Conservation (phyloP, 306 rosid species). For the apple (Malus domestica) region DNA sequence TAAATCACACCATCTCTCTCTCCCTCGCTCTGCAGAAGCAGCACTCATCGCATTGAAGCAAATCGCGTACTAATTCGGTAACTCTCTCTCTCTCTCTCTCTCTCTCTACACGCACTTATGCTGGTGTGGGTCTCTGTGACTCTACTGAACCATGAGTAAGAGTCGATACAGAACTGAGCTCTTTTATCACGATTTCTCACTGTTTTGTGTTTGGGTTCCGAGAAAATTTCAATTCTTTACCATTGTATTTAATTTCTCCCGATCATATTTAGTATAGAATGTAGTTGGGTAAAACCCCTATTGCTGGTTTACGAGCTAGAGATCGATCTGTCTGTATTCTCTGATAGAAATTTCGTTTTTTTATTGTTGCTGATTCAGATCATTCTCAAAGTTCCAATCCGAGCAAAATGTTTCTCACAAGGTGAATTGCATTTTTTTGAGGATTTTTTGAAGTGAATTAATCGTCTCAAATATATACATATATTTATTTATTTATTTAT, state of each 20-base stretch:
- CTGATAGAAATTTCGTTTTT: not conserved
- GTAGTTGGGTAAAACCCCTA: not conserved
- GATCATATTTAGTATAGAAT: not conserved
- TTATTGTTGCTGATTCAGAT: not conserved
- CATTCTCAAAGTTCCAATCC: slow-evolving; percentile 18
- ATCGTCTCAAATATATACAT: too few relatives aligned
- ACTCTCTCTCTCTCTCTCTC: not conserved
- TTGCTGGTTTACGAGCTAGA: not conserved
- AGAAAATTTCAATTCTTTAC: not conserved
- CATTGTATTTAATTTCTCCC: not conserved
- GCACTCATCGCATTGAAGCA: not conserved
- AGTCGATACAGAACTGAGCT: not conserved
- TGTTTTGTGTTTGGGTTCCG: not conserved
- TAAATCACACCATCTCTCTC: not conserved
- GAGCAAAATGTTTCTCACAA: slow-evolving; percentile 75
- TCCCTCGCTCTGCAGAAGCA: not conserved
- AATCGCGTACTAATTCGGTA: not conserved
- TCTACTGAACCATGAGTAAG: not conserved
- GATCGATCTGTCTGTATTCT: not conserved
- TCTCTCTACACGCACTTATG: too few relatives aligned
- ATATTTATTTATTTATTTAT: not conserved
- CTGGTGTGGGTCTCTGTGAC: not conserved
- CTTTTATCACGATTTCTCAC: not conserved
- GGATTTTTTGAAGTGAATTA: not conserved
- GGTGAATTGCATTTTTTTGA: slow-evolving; percentile 35